Percentiles rank a stretch among this genome's conserved stretches.
These are phyloP conservation scores for Phaeoacremonium minimum DNA, from an alignment of 2,329 filamentous ascomycete species.

Conservation along the genomic window DNA sequence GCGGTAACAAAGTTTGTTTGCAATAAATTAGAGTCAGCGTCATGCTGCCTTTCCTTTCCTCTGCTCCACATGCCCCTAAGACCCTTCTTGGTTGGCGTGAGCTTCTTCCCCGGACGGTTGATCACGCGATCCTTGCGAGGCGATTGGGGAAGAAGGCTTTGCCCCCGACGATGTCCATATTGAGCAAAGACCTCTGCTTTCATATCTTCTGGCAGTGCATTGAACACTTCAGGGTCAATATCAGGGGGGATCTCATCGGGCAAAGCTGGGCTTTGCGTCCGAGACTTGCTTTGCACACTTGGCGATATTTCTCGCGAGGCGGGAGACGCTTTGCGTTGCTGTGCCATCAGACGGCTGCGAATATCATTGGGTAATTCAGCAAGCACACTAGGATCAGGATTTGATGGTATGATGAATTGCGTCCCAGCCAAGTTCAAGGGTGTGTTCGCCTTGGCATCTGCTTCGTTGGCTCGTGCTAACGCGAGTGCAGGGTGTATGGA, in stretches of 20 bases:
- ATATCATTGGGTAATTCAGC: constrained; percentile 84
- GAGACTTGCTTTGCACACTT: constrained; percentile 20
- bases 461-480: constrained; percentile 43
- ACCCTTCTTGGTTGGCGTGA: constrained; percentile 64
- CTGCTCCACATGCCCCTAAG: constrained; percentile 33
- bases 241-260: constrained; percentile 59
- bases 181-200: constrained; percentile 76
- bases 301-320: constrained; percentile 22
- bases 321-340: constrained; percentile 29
- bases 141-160: constrained; percentile 39
- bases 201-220: constrained; percentile 79
- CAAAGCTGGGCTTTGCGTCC: constrained; percentile 30
- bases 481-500: constrained; percentile 47
- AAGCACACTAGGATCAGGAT: constrained; percentile 76
- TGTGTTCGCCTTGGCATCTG: constrained; percentile 53
- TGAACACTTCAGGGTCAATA: constrained; percentile 79
- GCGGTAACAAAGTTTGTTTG: constrained; percentile 67
- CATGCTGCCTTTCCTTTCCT: constrained; percentile 45
- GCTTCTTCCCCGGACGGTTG: constrained; percentile 43
- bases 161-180: constrained; percentile 45
- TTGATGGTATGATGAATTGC: constrained; percentile 84
- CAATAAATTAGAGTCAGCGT: constrained; percentile 55
- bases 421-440: constrained; percentile 79
- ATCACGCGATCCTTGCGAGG: constrained; percentile 52
- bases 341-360: constrained; percentile 65